Conservation (phyloP, 345 rosid species). For the Pugionium cornutum region DNA sequence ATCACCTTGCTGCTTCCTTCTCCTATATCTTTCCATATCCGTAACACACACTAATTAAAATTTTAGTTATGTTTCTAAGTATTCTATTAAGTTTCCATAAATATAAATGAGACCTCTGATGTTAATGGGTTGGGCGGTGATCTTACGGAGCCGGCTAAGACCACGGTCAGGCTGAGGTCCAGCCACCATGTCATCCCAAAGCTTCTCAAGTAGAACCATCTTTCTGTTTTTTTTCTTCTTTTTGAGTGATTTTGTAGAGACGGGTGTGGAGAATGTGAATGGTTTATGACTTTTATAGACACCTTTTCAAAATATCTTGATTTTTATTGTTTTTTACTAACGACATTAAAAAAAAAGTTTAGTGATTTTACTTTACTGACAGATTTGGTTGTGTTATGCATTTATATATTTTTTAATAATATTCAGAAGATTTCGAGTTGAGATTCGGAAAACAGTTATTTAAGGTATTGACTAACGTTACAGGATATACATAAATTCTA, state of each 20-base stretch:
- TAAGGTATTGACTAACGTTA: too few relatives aligned
- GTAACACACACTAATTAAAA: neutral
- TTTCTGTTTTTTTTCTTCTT: neutral
- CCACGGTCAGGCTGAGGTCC: too few relatives aligned
- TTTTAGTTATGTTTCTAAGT: neutral
- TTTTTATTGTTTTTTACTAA: slow-evolving; percentile 1
- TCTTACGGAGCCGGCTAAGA: too few relatives aligned
- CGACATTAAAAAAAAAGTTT: neutral
- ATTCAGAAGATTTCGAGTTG: too few relatives aligned
- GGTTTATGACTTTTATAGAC: slow-evolving; percentile 30
- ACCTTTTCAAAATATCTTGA: slow-evolving; percentile 32
- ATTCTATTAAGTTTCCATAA: neutral
- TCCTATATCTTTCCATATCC: slow-evolving; percentile 21
- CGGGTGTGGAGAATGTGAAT: slow-evolving; percentile 26
- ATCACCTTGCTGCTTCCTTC: slow-evolving; percentile 46
- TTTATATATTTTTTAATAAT: too few relatives aligned
- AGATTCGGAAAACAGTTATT: too few relatives aligned
- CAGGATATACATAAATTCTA: too few relatives aligned
- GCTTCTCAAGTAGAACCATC: slow-evolving; percentile 63
- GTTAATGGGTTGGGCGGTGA: too few relatives aligned
- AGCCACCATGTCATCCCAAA: slow-evolving; percentile 95
- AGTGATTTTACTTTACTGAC: neutral
- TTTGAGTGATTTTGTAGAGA: slow-evolving; percentile 14
- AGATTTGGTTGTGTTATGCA: too few relatives aligned
- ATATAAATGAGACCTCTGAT: slow-evolving; percentile 45